phyloP scores from a whole-genome alignment of 2,329 filamentous ascomycete genomes.

The Dothiorella sarmentorum region DNA sequence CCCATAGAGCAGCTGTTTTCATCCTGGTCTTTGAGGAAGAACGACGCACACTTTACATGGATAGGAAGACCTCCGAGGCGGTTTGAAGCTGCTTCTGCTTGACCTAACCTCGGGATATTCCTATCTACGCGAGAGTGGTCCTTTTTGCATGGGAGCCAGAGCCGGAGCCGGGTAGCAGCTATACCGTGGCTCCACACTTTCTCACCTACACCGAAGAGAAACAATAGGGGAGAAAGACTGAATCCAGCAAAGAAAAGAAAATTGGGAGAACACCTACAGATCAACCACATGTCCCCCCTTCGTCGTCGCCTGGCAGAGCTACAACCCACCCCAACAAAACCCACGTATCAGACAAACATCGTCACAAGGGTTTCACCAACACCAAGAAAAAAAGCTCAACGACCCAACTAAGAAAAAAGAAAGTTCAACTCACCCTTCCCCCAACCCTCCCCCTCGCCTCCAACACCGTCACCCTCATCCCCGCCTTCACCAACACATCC shows the following conservation, averaged over 20 bases:
- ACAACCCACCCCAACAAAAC: background rate
- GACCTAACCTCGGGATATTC: background rate
- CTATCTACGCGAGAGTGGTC: background rate
- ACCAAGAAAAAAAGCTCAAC: constrained; percentile 18
- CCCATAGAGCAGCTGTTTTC: too few relatives aligned
- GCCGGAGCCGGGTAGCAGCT: background rate
- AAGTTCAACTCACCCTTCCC: constrained; percentile 53
- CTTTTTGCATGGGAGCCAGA: background rate
- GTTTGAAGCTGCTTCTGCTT: background rate
- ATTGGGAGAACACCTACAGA: constrained; percentile 44
- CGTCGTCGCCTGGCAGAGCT: constrained; percentile 49
- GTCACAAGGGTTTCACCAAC: too few relatives aligned
- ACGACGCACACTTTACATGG: background rate
- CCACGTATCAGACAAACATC: too few relatives aligned
- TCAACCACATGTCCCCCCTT: constrained; percentile 53
- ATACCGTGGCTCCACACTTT: background rate
- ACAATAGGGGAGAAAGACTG: constrained; percentile 25
- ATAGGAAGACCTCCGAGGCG: background rate
- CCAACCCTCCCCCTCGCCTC: constrained; percentile 67
- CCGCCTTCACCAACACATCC: constrained; percentile 62
- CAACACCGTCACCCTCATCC: constrained; percentile 65
- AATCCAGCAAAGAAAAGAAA: background rate
- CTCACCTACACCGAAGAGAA: background rate
- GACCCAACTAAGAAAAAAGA: constrained; percentile 18
- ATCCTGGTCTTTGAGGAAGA: background rate